Evolutionary conservation across 768 basidiomycete species (phyloP), one percentile per base, ranked within the genome.

Genomic region (Peribolospora baueri): DNA sequence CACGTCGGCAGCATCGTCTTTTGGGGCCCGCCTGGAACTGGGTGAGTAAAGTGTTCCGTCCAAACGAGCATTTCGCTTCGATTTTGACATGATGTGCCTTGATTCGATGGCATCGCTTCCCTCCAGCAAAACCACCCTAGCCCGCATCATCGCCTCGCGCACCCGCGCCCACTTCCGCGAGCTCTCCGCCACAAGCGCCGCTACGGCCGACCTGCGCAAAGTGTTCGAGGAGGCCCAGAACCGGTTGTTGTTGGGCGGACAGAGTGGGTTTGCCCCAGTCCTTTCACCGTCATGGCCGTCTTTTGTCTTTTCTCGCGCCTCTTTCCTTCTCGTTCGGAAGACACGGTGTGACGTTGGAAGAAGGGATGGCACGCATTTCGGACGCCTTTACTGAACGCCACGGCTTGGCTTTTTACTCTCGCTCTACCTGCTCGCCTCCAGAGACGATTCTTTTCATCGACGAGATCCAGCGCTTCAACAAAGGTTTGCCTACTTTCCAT

Each of bases 361-460:
- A 25, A 25, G 25, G 25, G 25, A 25, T 25, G 25, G 25, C 25
- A 25, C 25, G 25, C 25, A 25, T 25, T 25, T 25, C 25, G 25
- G 25, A 25, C 25, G 25, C 25, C 25, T 25, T 25, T 1, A 25
- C 25, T 25, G 25, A 25, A 25, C 25, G 25, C 25, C 25, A 25
- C 25, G 25, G 25, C 25, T 25, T 25, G n/a, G 45, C 9, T 53
- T 13, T 45, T 42, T 38, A 11, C 50, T 49, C 42, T 40, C 25
- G 41, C 52, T 37, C n/a, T 50, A 55, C 7, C 48, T 64, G 37
- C 51, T 9, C 48, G 62, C 46, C 42, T 54, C 11, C 57, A 83
- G 73, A 74, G 59, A 87, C 84, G 0, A 69, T 83, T 38, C 62
- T 87, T 10, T 87, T 86, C 66, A 66, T 86, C 54, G 85, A 88